Conservation (phyloP, 306 rosid genomes). For the Erythrophleum fordii region DNA sequence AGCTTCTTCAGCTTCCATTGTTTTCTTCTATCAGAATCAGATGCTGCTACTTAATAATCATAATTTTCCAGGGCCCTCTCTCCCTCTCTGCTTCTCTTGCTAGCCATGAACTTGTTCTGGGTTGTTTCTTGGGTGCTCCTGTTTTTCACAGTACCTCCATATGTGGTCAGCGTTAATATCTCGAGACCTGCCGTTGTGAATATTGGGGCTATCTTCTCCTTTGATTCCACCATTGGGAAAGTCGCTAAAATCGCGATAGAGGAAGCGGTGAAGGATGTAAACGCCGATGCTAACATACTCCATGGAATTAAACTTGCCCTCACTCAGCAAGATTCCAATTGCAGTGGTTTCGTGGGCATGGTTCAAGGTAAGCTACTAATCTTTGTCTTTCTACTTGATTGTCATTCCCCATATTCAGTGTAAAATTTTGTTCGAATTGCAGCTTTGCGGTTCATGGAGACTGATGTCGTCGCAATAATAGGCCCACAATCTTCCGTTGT, state of each 20-base stretch:
- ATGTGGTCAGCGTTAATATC: slow-evolving; percentile 39
- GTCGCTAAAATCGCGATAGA: slow-evolving; percentile 84
- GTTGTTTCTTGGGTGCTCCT: slow-evolving; percentile 35
- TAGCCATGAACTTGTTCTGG: slow-evolving; percentile 49
- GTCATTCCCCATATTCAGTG: not conserved
- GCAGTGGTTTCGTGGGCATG: slow-evolving; percentile 87
- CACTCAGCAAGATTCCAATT: slow-evolving; percentile 60
- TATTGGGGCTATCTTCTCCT: slow-evolving; percentile 80
- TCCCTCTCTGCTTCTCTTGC: not conserved
- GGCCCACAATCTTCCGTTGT: slow-evolving; percentile 97
- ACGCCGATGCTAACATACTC: slow-evolving; percentile 67
- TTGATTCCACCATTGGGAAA: slow-evolving; percentile 74
- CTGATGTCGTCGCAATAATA: slow-evolving; percentile 69
- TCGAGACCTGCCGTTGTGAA: slow-evolving; percentile 65
- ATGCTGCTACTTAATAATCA: not conserved
- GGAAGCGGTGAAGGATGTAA: slow-evolving; percentile 85
- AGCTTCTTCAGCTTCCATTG: not conserved
- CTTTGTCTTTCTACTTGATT: not conserved
- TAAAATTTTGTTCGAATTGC: slow-evolving; percentile 35
- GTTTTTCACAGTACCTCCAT: slow-evolving; percentile 31
- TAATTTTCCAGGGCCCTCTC: not conserved
- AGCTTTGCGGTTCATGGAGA: slow-evolving; percentile 94
- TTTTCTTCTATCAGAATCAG: not conserved
- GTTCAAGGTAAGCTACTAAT: slow-evolving; percentile 63
- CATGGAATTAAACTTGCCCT: slow-evolving; percentile 59